phyloP scores from a whole-genome alignment of 345 rosid species.

The Eucalyptus guilfoylei region DNA sequence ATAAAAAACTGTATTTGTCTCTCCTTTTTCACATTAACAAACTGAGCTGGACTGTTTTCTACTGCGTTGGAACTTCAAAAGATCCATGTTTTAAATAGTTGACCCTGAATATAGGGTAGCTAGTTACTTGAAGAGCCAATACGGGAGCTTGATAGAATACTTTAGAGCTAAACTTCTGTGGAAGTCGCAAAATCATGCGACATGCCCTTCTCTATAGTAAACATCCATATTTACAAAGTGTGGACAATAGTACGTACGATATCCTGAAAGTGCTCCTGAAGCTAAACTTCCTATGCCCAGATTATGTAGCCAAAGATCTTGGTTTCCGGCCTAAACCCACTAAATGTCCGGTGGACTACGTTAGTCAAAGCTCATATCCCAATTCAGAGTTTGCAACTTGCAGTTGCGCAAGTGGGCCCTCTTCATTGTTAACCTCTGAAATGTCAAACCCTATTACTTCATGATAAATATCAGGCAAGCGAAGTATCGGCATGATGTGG shows the following conservation, averaged over 20 bases:
- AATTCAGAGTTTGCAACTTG: not conserved
- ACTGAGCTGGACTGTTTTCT: not conserved
- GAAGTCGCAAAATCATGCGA: not conserved
- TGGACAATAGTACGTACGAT: not conserved
- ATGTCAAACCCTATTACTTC: not conserved
- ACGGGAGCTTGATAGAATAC: not conserved
- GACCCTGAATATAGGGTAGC: not conserved
- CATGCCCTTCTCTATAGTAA: not conserved
- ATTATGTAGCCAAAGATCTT: not conserved
- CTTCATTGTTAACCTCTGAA: not conserved
- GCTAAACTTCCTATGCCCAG: not conserved
- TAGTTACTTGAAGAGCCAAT: not conserved
- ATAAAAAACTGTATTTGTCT: not conserved
- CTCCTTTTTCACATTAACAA: not conserved
- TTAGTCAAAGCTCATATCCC: not conserved
- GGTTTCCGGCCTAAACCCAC: not conserved
- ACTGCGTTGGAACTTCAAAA: not conserved
- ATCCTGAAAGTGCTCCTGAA: not conserved
- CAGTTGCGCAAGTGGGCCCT: not conserved
- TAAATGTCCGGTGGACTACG: not conserved
- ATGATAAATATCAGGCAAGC: not conserved
- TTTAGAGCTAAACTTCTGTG: not conserved
- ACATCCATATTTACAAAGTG: not conserved
- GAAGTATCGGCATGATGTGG: not conserved
- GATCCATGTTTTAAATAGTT: not conserved